Conservation (phyloP, 2,329 filamentous ascomycete genomes). For the Pyrenochaeta sp. region DNA sequence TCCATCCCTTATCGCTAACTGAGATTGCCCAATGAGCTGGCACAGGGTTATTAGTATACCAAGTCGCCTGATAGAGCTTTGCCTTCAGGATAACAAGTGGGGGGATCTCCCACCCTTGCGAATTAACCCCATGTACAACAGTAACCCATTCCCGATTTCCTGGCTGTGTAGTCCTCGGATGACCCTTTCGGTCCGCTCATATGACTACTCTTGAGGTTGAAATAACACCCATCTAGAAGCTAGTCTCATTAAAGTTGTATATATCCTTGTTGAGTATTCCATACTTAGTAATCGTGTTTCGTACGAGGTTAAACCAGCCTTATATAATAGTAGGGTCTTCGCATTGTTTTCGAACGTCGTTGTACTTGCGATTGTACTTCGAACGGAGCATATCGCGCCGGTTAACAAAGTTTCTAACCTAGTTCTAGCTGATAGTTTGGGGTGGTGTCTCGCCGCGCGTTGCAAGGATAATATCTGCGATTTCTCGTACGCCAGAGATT, state of each 20-base stretch:
- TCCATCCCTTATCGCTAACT: slow-evolving; percentile 8
- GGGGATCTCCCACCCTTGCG: slow-evolving; percentile 8
- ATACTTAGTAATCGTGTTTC: slow-evolving; percentile 9
- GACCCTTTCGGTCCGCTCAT: slow-evolving; percentile 2
- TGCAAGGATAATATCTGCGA: neutral
- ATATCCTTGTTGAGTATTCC: slow-evolving; percentile 13
- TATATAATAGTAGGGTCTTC: slow-evolving; percentile 18
- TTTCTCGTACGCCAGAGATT: neutral
- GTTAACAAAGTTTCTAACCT: slow-evolving; percentile 36
- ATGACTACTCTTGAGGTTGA: slow-evolving; percentile 7
- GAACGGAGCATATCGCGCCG: slow-evolving; percentile 13
- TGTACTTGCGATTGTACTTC: slow-evolving; percentile 13
- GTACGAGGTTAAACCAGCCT: slow-evolving; percentile 10
- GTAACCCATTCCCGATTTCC: neutral
- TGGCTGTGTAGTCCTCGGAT: neutral
- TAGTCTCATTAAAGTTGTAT: slow-evolving; percentile 28
- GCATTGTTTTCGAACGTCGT: slow-evolving; percentile 19
- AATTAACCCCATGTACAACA: slow-evolving; percentile 1
- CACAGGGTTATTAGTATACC: slow-evolving; percentile 1
- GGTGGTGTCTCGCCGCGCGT: neutral
- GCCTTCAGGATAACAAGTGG: slow-evolving; percentile 10
- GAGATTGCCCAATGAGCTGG: slow-evolving; percentile 8
- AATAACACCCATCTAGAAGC: slow-evolving; percentile 22
- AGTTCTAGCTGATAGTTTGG: slow-evolving; percentile 25
- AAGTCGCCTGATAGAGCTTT: neutral